A percentile compares a stretch with the other conserved stretches of the same genome.
Evolutionary conservation across 2,329 filamentous ascomycete genomes (phyloP).

Genomic region (Exserohilum rostratum): DNA sequence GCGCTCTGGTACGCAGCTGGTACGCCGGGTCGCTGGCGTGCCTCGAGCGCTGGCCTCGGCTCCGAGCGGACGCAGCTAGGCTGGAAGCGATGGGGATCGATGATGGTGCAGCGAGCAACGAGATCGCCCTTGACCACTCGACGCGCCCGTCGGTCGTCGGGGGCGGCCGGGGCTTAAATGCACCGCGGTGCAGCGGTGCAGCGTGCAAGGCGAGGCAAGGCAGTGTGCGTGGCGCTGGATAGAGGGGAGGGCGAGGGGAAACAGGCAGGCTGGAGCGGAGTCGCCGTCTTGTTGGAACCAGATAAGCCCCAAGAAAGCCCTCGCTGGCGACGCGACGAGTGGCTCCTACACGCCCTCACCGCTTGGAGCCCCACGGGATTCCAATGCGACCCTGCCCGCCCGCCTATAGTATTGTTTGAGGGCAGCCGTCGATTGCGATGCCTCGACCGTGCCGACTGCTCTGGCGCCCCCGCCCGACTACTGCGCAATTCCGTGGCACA

Average conservation of each 20-base stretch:
- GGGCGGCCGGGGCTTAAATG: constrained; percentile 11
- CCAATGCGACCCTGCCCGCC: not conserved
- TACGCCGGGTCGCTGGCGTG: constrained; percentile 2
- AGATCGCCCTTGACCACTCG: constrained; percentile 5
- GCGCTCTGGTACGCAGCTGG: constrained; percentile 5
- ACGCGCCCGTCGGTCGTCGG: constrained; percentile 1
- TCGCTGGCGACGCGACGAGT: not conserved
- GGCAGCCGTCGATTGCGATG: no score
- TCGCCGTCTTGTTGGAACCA: constrained; percentile 16
- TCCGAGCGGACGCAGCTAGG: constrained; percentile 2
- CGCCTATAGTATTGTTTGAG: no score
- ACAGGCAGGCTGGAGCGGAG: constrained; percentile 17
- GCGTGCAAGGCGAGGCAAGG: constrained; percentile 8
- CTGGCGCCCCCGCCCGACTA: not conserved
- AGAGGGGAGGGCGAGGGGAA: not conserved
- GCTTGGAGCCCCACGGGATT: constrained; percentile 4
- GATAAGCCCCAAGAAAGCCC: constrained; percentile 14
- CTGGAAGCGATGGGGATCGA: constrained; percentile 5
- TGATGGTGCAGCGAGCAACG: constrained; percentile 3
- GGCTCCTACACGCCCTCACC: constrained; percentile 12
- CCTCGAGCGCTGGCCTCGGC: constrained; percentile 8
- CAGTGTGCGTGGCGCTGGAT: not conserved
- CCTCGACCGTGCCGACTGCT: no score
- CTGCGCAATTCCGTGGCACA: constrained; percentile 19
- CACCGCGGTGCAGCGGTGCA: no score